These are phyloP conservation scores for Eutrema heterophyllum DNA, from an alignment of 345 rosid genomes.

Conservation along the genomic window DNA sequence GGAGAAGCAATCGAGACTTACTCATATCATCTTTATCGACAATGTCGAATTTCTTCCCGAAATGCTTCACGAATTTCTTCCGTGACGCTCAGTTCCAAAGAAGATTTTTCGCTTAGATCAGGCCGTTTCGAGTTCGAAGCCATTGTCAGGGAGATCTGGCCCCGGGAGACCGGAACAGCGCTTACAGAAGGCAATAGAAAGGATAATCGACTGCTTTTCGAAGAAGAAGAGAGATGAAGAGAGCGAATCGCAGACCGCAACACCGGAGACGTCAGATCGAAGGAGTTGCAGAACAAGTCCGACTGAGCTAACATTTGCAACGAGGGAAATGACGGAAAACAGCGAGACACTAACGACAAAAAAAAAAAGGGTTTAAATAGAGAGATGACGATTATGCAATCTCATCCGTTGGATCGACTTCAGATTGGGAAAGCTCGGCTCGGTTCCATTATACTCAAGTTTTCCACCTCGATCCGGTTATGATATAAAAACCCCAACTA, in stretches of 20 bases:
- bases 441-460: background rate
- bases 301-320: conserved; percentile 28
- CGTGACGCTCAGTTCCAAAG: conserved; percentile 8
- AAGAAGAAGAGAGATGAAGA: background rate
- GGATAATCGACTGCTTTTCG: background rate
- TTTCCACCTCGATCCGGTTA: too few relatives aligned
- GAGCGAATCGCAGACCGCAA: conserved; percentile 9
- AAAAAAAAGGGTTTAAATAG: background rate
- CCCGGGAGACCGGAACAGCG: background rate
- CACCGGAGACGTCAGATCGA: conserved; percentile 15
- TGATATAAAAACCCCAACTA: too few relatives aligned
- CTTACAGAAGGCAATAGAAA: background rate
- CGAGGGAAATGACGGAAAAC: background rate
- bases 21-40: conserved; percentile 80
- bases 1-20: conserved; percentile 28
- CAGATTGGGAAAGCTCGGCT: background rate
- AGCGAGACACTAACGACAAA: background rate
- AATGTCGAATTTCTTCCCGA: conserved; percentile 77
- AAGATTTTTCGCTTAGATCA: background rate
- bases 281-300: conserved; percentile 8
- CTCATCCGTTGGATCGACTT: conserved; percentile 21
- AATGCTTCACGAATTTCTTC: too few relatives aligned
- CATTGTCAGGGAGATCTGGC: conserved; percentile 29
- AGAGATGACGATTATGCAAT: background rate
- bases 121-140: conserved; percentile 32